These are phyloP conservation scores for Lizonia empirigonia DNA, from an alignment of 2,329 filamentous ascomycete genomes.

Conservation along the genomic window DNA sequence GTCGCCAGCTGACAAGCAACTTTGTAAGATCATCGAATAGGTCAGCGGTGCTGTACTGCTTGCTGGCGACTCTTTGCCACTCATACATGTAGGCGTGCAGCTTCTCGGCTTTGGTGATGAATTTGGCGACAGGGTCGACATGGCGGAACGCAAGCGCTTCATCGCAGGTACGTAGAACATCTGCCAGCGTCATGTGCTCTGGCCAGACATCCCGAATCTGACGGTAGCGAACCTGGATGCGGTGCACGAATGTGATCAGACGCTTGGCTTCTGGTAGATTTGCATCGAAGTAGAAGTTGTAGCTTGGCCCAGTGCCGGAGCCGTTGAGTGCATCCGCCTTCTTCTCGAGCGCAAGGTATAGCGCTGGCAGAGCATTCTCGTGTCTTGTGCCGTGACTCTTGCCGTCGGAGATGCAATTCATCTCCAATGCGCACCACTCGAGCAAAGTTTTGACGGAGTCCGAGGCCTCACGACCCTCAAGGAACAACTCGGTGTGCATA, in stretches of 20 bases:
- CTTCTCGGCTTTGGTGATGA: conserved; percentile 85
- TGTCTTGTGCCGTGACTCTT: conserved; percentile 32
- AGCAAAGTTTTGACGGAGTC: conserved; percentile 37
- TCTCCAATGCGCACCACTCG: conserved; percentile 38
- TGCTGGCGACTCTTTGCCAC: conserved; percentile 93
- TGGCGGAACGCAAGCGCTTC: conserved; percentile 77
- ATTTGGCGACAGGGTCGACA: conserved; percentile 81
- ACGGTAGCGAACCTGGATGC: conserved; percentile 73
- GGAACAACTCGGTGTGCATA: conserved; percentile 43
- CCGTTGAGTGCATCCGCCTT: conserved; percentile 54
- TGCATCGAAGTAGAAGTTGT: conserved; percentile 88
- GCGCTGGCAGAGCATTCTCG: conserved; percentile 66
- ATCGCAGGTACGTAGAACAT: conserved; percentile 77
- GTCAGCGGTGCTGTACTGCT: conserved; percentile 70
- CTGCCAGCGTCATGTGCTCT: conserved; percentile 77
- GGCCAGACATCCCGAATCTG: conserved; percentile 69
- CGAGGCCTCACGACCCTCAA: conserved; percentile 22
- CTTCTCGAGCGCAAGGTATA: conserved; percentile 69
- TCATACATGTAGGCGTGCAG: conserved; percentile 85
- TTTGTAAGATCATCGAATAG: conserved; percentile 80
- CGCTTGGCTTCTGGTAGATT: conserved; percentile 78
- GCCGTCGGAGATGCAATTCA: conserved; percentile 35
- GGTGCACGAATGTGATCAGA: conserved; percentile 71
- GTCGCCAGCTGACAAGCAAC: conserved; percentile 85
- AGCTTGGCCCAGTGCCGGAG: conserved; percentile 50